Conservation (phyloP, 2,329 filamentous ascomycete genomes). For the Kalmusia sp. region DNA sequence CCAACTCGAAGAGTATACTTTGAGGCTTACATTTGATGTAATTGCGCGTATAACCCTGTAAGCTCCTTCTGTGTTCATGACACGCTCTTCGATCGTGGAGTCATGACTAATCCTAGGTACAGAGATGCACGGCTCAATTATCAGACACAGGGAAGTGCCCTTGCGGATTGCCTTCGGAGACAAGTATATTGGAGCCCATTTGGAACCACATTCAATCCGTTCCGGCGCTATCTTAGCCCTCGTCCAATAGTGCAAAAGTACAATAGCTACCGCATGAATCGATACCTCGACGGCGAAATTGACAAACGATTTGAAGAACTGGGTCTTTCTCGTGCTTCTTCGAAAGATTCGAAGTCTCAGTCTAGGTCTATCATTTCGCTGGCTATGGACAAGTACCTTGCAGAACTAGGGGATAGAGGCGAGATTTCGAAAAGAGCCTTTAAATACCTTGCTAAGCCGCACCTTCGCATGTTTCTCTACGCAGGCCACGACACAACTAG, state of each 20-base stretch:
- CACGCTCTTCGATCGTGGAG: too few species aligned
- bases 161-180: constrained; percentile 18
- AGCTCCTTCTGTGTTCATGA: background rate
- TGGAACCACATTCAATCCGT: constrained; percentile 16
- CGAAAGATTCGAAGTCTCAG: background rate
- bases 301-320: constrained; percentile 22
- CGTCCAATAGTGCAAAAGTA: constrained; percentile 16
- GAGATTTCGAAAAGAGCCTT: too few species aligned
- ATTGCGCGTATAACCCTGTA: constrained; percentile 15
- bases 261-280: constrained; percentile 19
- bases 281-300: constrained; percentile 19
- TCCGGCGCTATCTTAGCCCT: constrained; percentile 18
- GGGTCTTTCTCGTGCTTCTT: background rate
- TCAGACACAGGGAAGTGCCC: constrained; percentile 15
- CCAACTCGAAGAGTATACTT: constrained; percentile 14
- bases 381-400: too few species aligned
- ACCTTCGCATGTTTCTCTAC: constrained; percentile 38
- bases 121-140: constrained; percentile 19
- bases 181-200: constrained; percentile 22
- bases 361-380: too few species aligned
- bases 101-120: too few species aligned
- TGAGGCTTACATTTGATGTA: constrained; percentile 17
- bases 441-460: constrained; percentile 22
- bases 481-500: constrained; percentile 40
- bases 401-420: too few species aligned